These are phyloP conservation scores for Pulveroboletus sp. DNA, from an alignment of 768 basidiomycete species.

Conservation along the genomic window DNA sequence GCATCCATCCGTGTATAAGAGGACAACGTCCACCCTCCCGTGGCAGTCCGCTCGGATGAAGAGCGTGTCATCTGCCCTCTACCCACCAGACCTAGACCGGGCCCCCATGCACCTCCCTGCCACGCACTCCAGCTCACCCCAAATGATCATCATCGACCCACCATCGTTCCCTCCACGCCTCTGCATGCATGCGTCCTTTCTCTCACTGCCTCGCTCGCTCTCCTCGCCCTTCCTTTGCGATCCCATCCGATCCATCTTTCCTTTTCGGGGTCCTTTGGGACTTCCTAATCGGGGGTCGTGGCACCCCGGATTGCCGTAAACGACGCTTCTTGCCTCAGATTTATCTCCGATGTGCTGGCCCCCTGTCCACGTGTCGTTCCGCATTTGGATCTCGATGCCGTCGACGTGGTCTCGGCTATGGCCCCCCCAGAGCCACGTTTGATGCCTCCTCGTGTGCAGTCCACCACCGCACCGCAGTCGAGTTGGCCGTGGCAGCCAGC, in stretches of 20 bases:
- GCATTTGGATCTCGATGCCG: constrained; percentile 19
- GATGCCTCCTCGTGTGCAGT: constrained; percentile 11
- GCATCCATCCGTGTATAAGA: constrained; percentile 17
- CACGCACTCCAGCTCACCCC: constrained; percentile 20
- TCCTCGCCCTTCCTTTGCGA: not conserved
- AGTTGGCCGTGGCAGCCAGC: constrained; percentile 2
- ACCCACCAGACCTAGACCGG: constrained; percentile 25
- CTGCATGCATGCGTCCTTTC: constrained; percentile 12
- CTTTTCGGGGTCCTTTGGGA: constrained; percentile 12
- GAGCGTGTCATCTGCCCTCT: constrained; percentile 19
- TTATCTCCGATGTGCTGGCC: constrained; percentile 22
- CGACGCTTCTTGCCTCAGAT: constrained; percentile 15
- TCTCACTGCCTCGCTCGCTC: not conserved
- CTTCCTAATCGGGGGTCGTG: constrained; percentile 21
- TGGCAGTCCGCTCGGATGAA: constrained; percentile 19
- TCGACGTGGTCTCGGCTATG: not conserved
- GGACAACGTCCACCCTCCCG: constrained; percentile 3
- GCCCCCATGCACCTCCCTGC: not conserved
- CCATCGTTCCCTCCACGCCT: constrained; percentile 19
- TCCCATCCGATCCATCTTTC: constrained; percentile 18
- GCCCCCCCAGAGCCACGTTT: constrained; percentile 3
- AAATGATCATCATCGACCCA: constrained; percentile 9
- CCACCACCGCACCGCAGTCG: constrained; percentile 18
- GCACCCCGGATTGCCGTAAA: constrained; percentile 30
- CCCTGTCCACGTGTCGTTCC: constrained; percentile 22